Percentiles rank a stretch among this genome's conserved stretches.
Conservation (phyloP, 495 filamentous ascomycete species). For the Neurospora terricola region DNA sequence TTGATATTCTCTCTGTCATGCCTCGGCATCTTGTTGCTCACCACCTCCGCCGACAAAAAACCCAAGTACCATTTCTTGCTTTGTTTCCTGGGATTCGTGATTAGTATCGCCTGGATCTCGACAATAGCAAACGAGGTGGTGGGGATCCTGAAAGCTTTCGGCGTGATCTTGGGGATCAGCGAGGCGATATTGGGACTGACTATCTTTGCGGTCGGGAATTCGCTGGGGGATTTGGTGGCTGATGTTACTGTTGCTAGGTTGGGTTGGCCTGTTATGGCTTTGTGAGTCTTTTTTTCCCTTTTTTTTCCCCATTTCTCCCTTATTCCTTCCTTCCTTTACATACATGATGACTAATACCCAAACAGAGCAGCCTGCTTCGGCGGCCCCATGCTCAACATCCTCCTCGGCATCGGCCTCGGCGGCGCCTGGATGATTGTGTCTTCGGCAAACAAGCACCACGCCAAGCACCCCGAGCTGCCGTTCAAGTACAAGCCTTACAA, state of each 20-base stretch:
- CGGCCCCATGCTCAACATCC: slow-evolving; percentile 94
- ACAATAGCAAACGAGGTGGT: slow-evolving; percentile 96
- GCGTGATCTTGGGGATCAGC: slow-evolving; percentile 84
- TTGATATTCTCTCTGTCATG: slow-evolving; percentile 59
- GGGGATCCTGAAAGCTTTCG: slow-evolving; percentile 85
- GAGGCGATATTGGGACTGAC: slow-evolving; percentile 95
- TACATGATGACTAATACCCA: too few species aligned
- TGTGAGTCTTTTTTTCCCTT: slow-evolving; percentile 32
- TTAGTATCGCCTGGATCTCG: slow-evolving; percentile 90
- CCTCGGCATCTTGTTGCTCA: slow-evolving; percentile 51
- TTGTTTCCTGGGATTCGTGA: slow-evolving; percentile 83
- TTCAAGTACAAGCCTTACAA: slow-evolving; percentile 54
- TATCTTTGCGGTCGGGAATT: slow-evolving; percentile 94
- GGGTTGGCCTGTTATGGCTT: slow-evolving; percentile 94
- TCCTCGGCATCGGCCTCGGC: slow-evolving; percentile 83
- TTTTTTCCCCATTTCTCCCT: background rate
- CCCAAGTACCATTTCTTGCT: slow-evolving; percentile 63
- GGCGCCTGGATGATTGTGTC: slow-evolving; percentile 75
- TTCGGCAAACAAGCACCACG: slow-evolving; percentile 42
- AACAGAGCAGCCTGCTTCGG: slow-evolving; percentile 78
- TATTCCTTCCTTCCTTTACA: background rate
- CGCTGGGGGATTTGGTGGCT: slow-evolving; percentile 86
- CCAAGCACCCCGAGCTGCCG: slow-evolving; percentile 46
- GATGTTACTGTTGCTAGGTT: slow-evolving; percentile 88
- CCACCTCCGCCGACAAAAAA: slow-evolving; percentile 47